Evolutionary conservation across 371 early-diverging fungal species (phyloP).

Genomic region (Actinomucor elegans): DNA sequence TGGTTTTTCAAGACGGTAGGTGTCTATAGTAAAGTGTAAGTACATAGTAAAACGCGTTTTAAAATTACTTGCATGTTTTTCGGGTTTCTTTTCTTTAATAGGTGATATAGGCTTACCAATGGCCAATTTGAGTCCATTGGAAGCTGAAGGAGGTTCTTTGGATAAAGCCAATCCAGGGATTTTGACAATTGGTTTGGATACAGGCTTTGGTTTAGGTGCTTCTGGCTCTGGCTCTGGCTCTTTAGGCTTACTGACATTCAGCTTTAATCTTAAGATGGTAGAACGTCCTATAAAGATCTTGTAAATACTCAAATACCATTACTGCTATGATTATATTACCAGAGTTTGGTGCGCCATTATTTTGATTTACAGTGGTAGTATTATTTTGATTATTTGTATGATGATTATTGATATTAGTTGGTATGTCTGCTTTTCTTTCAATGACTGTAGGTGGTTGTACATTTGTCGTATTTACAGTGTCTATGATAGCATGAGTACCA

Average conservation of each 20-base stretch:
- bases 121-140: slow-evolving; percentile 25
- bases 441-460: not conserved
- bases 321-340: too few species aligned
- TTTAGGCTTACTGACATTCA: not conserved
- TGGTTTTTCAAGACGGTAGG: slow-evolving; percentile 27
- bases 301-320: too few species aligned
- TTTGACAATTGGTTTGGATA: slow-evolving; percentile 4
- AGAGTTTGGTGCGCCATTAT: not conserved
- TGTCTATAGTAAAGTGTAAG: slow-evolving; percentile 9
- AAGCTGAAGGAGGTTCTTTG: slow-evolving; percentile 16
- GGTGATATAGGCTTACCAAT: slow-evolving; percentile 18
- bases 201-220: not conserved
- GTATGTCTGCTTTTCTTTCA: not conserved
- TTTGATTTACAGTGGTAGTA: not conserved
- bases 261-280: slow-evolving; percentile 8
- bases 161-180: slow-evolving; percentile 19
- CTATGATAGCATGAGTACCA: too few species aligned
- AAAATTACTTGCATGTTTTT: not conserved
- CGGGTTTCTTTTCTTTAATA: slow-evolving; percentile 1
- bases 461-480: not conserved
- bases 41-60: not conserved
- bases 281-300: slow-evolving; percentile 5
- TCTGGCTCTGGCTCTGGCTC: not conserved
- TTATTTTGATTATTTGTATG: slow-evolving; percentile 3
- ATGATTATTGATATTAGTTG: not conserved